Conservation (phyloP, 2,329 filamentous ascomycete genomes). For the Paraphaeosphaeria minitans region DNA sequence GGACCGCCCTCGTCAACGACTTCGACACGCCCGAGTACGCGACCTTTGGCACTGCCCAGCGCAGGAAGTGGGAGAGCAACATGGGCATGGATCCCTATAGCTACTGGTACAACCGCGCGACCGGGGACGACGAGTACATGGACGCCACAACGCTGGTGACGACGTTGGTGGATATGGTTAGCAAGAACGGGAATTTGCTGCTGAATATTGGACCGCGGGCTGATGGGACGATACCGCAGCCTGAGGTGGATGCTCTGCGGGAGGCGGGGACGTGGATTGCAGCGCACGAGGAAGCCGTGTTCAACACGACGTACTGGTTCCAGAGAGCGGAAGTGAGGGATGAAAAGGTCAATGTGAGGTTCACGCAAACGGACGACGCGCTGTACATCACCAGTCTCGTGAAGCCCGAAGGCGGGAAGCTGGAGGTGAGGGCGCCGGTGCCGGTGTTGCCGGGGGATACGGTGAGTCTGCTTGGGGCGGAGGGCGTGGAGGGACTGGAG, state of each 20-base stretch:
- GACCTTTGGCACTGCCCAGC: conserved; percentile 56
- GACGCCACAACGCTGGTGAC: conserved; percentile 56
- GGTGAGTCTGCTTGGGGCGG: conserved; percentile 52
- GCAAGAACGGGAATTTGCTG: conserved; percentile 63
- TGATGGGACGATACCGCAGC: conserved; percentile 59
- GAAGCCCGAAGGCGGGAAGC: conserved; percentile 42
- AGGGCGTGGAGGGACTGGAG: conserved; percentile 23
- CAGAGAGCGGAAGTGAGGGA: conserved; percentile 44
- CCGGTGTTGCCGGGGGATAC: conserved; percentile 55
- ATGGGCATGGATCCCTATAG: conserved; percentile 63
- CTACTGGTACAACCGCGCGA: conserved; percentile 66
- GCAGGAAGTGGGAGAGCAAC: conserved; percentile 61
- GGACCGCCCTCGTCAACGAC: conserved; percentile 54
- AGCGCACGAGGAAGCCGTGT: conserved; percentile 60
- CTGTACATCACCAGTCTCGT: conserved; percentile 59
- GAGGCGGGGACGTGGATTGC: conserved; percentile 62
- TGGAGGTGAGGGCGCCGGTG: conserved; percentile 52
- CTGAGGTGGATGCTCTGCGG: conserved; percentile 55
- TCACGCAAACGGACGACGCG: conserved; percentile 58
- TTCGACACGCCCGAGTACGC: conserved; percentile 67
- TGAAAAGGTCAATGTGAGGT: conserved; percentile 51
- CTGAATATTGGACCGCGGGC: conserved; percentile 62
- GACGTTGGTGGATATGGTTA: conserved; percentile 58
- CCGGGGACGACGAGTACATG: conserved; percentile 57
- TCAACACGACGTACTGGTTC: conserved; percentile 62